Percentiles rank a stretch among this genome's conserved stretches.
These are phyloP conservation scores for Phylloporus sp. DNA, from an alignment of 768 basidiomycete genomes.

Conservation along the genomic window DNA sequence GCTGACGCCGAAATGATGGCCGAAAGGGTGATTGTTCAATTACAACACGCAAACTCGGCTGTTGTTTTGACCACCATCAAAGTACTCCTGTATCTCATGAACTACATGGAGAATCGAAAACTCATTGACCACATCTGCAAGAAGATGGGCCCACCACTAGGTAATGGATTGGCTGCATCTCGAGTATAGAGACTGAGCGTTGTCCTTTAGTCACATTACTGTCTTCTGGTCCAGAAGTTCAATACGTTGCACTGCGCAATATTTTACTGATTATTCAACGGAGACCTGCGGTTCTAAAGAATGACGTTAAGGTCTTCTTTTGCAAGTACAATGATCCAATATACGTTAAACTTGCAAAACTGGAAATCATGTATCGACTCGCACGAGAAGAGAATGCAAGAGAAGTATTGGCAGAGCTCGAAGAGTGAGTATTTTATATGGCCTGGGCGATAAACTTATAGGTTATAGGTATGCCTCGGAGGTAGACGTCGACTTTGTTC, in stretches of 20 bases:
- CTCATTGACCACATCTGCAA: constrained; percentile 88
- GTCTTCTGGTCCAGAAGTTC: constrained; percentile 97
- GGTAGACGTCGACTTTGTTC: constrained; percentile 96
- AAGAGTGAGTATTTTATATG: constrained; percentile 62
- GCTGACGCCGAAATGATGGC: constrained; percentile 91
- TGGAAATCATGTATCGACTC: constrained; percentile 98
- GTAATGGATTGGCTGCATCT: constrained; percentile 36
- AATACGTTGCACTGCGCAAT: constrained; percentile 96
- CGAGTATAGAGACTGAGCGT: constrained; percentile 1
- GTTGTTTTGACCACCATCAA: constrained; percentile 99
- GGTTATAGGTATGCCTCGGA: constrained; percentile 88
- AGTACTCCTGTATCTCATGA: constrained; percentile 93
- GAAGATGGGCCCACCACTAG: constrained; percentile 97
- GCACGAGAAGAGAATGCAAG: constrained; percentile 91
- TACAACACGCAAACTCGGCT: constrained; percentile 98
- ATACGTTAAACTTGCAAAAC: constrained; percentile 95
- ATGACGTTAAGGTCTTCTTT: constrained; percentile 99
- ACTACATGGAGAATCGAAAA: constrained; percentile 91
- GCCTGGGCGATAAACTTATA: background rate
- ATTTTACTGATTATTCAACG: constrained; percentile 97
- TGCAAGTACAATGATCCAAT: constrained; percentile 99
- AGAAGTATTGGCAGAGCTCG: constrained; percentile 90
- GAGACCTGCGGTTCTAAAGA: constrained; percentile 85
- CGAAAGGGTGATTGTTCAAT: constrained; percentile 89
- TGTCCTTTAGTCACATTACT: constrained; percentile 73